phyloP scores from a whole-genome alignment of 2,329 filamentous ascomycete species.

The Colletotrichum paranaense region DNA sequence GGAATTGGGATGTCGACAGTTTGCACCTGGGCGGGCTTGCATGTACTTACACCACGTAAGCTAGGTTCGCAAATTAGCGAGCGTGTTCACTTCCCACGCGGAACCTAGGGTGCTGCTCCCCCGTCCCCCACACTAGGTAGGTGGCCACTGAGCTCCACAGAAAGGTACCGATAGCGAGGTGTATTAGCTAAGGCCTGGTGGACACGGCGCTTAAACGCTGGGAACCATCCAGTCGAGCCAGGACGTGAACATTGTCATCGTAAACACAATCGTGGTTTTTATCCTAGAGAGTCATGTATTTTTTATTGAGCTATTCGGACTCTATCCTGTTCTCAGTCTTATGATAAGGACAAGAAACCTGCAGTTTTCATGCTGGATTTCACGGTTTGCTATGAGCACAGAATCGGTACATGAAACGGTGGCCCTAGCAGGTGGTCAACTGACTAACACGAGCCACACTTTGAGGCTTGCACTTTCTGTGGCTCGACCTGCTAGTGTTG shows the following conservation, averaged over 20 bases:
- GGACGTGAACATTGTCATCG: background rate
- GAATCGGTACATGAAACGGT: conserved; percentile 19
- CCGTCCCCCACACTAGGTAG: conserved; percentile 31
- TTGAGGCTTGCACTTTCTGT: background rate
- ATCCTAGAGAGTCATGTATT: background rate
- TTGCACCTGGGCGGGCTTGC: conserved; percentile 14
- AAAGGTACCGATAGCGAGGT: conserved; percentile 20
- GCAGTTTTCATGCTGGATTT: background rate
- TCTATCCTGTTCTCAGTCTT: background rate
- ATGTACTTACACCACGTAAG: conserved; percentile 36
- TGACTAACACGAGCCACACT: conserved; percentile 15
- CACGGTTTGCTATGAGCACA: conserved; percentile 2
- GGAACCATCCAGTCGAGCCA: background rate
- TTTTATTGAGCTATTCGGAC: background rate
- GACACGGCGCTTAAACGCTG: background rate
- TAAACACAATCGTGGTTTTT: background rate
- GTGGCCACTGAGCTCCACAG: conserved; percentile 16
- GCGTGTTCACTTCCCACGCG: conserved; percentile 35
- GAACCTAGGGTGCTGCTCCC: conserved; percentile 26
- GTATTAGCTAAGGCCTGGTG: background rate
- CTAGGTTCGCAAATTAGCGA: conserved; percentile 35
- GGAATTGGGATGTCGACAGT: conserved; percentile 26
- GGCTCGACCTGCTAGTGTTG: background rate
- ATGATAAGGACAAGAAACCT: background rate
- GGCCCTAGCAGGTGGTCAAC: conserved; percentile 11